Evolutionary conservation across 2,329 filamentous ascomycete genomes (phyloP), one percentile per base, ranked within the genome.

Genomic region (Chlorencoelia australis): DNA sequence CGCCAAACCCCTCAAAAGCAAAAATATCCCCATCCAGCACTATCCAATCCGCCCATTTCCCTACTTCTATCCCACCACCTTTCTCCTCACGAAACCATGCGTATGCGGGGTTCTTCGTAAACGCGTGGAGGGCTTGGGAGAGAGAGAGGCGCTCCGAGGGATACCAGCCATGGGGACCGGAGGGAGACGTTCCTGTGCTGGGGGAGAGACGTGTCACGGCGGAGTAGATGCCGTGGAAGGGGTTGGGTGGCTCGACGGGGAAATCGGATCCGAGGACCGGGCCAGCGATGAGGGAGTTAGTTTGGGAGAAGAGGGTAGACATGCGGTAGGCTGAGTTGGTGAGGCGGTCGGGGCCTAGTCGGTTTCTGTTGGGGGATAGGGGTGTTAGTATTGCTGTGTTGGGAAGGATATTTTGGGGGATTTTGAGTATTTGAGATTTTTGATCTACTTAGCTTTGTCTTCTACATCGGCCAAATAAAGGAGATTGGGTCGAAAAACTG

Each of bases 191-290:
- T 0, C 69, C 71, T 0, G 74, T 75, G 30, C 63, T 63, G 2
- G 79, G 79, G 41, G 62, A 75, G 27, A 67, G 68, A 37, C 79
- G 64, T 9, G 76, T 68, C 2, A 80, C 66, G 3, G 79, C 79
- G 3, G 79, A 78, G 47, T 80, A 83, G 25, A 83, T 73, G 13
- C 79, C 79, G 37, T 77, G 69, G 44, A 81, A 79, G 2, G 79
- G 74, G 47, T 73, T 70, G 0, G 77, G 69, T 2, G 78, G 79
- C 53, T 83, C 79, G 6, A 84, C 79, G 24, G 79, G 79, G 47
- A 83, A 83, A 49, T 83, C 79, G 32, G 75, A 80, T 2, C 79
- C 79, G 2, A 84, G 64, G 1, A 82, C 59, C 4, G 72, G 71
- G 0, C 55, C 56, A 4, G 45, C 46, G 16, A 49, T 51, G 11